These are phyloP conservation scores for Tolypocladium ovalisporum DNA, from an alignment of 2,329 filamentous ascomycete genomes.

Conservation along the genomic window DNA sequence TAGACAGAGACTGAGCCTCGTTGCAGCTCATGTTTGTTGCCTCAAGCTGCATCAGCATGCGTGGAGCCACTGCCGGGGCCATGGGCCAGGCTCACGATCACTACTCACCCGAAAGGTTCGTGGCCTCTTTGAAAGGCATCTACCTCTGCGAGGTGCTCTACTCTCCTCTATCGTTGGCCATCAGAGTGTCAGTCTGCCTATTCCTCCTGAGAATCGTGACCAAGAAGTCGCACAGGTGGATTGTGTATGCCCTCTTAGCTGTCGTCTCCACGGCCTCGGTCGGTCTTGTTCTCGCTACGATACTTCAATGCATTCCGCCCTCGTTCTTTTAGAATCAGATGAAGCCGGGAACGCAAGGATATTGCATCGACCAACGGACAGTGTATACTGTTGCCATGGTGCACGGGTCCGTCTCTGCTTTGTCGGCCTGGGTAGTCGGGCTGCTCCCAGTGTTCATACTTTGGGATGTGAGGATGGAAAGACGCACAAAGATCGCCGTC, in stretches of 20 bases:
- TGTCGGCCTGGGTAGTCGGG: slow-evolving; percentile 2
- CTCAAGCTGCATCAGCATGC: background rate
- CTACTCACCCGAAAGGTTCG: background rate
- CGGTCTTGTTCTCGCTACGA: background rate
- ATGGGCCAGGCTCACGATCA: background rate
- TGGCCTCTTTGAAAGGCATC: background rate
- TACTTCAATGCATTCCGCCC: slow-evolving; percentile 2
- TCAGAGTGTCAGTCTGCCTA: slow-evolving; percentile 3
- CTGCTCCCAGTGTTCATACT: slow-evolving; percentile 1
- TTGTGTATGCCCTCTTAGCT: background rate
- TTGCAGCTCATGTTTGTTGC: background rate
- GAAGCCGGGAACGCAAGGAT: background rate
- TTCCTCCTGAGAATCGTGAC: slow-evolving; percentile 3
- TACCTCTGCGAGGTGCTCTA: slow-evolving; percentile 3
- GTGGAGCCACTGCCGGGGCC: background rate
- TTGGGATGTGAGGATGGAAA: background rate
- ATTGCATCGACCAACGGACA: background rate
- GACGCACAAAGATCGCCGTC: slow-evolving; percentile 2
- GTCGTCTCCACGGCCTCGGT: slow-evolving; percentile 1
- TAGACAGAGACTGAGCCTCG: background rate
- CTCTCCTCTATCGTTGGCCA: background rate
- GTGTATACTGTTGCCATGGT: background rate
- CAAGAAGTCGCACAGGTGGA: background rate
- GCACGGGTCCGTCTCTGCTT: slow-evolving; percentile 1
- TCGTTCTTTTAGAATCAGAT: slow-evolving; percentile 3